Base-by-base conservation (phyloP, 768 basidiomycete species). In the Lactarius hatsudake region DNA sequence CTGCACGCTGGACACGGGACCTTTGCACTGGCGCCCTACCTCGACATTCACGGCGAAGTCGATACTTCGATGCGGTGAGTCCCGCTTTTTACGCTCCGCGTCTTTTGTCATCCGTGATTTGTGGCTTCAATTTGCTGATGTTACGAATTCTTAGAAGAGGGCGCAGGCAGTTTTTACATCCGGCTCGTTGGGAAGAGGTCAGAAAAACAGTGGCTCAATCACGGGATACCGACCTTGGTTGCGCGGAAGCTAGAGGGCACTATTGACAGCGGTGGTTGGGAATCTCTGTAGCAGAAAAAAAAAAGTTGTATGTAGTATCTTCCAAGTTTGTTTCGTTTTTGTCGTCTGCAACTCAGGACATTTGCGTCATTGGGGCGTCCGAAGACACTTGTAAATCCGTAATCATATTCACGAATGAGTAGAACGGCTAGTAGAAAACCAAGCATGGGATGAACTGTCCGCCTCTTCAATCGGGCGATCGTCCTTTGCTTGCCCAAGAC, bases 231-330 rank as follows among this genome's bases (percentile, higher is more conserved):
- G 2, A 96, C 92, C 2, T 80, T 92, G 43, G 90, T 96, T 28
- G 93, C 97, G 3, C 82, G 97, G 60, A 93, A 92, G 75, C 74
- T 98, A 66, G 96, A 98, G 75, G 84, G 91, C 69, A 87, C 86
- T 17, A 82, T 93, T 18, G 96, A 97, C 74, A 88, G 84, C 36
- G 94, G 96, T n/a, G 95, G 95, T 26, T 98, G 95, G 96, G 91
- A 93, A 73, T 90, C 89, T 65, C 76, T 96, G 59, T 96, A 76
- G 75, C 13, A 53, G 34, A 34, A 26, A 48, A 26, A n/a, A 15
- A 1, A 40, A 9, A 8, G 38, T 43, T 38, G 26, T 51, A 28
- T 62, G 45, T 32, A 59, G 51, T 18, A 36, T 32, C 18, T 62
- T 30, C 5, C 34, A 7, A 54, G 20, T 51, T 53, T 26, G n/a